Conservation (phyloP, 352 stramenopile species). For the Thalassiosira oceanica region DNA sequence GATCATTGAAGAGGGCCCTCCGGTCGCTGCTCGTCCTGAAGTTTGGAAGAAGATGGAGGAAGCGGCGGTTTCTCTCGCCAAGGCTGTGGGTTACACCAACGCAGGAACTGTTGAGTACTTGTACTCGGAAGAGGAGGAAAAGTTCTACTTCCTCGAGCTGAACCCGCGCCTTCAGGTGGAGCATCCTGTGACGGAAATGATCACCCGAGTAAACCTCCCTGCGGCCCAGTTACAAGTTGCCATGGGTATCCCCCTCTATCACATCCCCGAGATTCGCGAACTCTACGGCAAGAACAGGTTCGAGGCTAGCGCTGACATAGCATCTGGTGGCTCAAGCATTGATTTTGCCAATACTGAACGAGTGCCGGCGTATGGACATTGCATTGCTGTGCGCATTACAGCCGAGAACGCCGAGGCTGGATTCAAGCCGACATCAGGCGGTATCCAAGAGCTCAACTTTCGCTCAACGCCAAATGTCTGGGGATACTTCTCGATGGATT, state of each 20-base stretch:
- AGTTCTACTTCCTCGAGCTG: slow-evolving; percentile 99
- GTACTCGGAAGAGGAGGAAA: slow-evolving; percentile 92
- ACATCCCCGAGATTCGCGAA: slow-evolving; percentile 96
- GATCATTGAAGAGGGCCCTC: slow-evolving; percentile 97
- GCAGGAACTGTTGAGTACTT: slow-evolving; percentile 99
- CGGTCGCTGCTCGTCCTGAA: slow-evolving; percentile 88
- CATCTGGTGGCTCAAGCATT: slow-evolving; percentile 80
- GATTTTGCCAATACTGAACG: slow-evolving; percentile 90
- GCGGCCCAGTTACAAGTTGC: slow-evolving; percentile 93
- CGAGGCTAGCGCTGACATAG: slow-evolving; percentile 73
- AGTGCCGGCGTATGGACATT: slow-evolving; percentile 86
- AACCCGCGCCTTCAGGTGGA: slow-evolving; percentile 99
- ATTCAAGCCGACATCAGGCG: slow-evolving; percentile 97
- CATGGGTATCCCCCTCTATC: slow-evolving; percentile 98
- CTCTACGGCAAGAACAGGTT: slow-evolving; percentile 93
- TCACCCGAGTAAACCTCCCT: slow-evolving; percentile 96
- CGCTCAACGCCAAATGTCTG: slow-evolving; percentile 98
- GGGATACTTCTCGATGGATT: slow-evolving; percentile 99
- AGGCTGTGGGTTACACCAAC: slow-evolving; percentile 99
- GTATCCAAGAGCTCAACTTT: slow-evolving; percentile 99
- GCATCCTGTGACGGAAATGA: slow-evolving; percentile 99
- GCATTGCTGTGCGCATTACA: slow-evolving; percentile 98
- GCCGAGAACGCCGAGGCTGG: slow-evolving; percentile 98
- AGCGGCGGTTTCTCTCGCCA: slow-evolving; percentile 93
- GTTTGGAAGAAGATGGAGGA: slow-evolving; percentile 98